Evolutionary conservation across 2,329 filamentous ascomycete species (phyloP).

Genomic region (Berkeleyomyces rouxiae): DNA sequence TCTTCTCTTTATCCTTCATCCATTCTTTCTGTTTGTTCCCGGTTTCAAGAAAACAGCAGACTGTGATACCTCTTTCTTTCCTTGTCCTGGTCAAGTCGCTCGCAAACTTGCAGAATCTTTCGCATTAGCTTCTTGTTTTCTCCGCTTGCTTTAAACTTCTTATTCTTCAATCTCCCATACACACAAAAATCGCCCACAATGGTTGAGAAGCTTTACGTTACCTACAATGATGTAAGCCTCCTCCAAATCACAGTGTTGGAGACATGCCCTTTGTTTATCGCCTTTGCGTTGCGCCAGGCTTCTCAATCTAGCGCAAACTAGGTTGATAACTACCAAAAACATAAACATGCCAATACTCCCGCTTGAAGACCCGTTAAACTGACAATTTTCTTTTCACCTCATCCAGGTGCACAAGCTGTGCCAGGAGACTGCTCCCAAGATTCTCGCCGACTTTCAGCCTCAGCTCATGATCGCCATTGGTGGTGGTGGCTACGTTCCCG

Average conservation of each 20-base stretch:
- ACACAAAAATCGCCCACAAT: conserved; percentile 32
- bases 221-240: conserved; percentile 68
- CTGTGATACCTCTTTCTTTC: not conserved
- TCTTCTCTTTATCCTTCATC: not conserved
- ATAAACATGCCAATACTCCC: not conserved
- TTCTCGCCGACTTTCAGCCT: conserved; percentile 73
- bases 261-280: not conserved
- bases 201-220: conserved; percentile 76
- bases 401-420: conserved; percentile 89
- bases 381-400: conserved; percentile 6
- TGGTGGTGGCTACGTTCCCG: conserved; percentile 91
- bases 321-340: not conserved
- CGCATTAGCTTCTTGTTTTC: not conserved
- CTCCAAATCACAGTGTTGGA: not conserved
- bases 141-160: not conserved
- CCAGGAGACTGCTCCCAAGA: conserved; percentile 63
- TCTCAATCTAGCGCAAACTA: not conserved
- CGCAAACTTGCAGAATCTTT: not conserved
- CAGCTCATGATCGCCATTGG: conserved; percentile 98
- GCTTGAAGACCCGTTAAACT: not conserved
- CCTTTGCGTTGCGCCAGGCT: not conserved
- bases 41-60: not conserved
- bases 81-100: not conserved
- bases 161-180: conserved; percentile 1
- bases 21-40: not conserved